A percentile compares a stretch with the other conserved stretches of the same genome.
Conservation (phyloP, 345 rosid species). For the Linum tenue region DNA sequence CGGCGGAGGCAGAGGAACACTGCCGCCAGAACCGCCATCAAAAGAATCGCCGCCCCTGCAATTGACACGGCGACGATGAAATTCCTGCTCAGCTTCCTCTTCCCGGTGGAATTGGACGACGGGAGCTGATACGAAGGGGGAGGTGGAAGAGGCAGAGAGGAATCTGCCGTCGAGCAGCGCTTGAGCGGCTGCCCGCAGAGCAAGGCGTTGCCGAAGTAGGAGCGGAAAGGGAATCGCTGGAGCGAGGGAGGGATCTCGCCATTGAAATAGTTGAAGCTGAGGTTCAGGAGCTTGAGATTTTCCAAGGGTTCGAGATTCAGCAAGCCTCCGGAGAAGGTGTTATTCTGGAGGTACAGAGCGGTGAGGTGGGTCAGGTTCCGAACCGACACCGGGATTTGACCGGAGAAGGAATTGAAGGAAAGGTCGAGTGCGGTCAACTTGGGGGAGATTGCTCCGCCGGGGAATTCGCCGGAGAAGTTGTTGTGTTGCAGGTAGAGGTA, state of each 20-base stretch:
- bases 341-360: constrained; percentile 1
- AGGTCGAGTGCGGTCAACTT: background rate
- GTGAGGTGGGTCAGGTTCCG: background rate
- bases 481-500: background rate
- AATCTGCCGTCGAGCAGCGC: background rate
- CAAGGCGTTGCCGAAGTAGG: constrained; percentile 2
- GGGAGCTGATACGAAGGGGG: background rate
- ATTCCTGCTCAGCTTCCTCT: background rate
- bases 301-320: background rate
- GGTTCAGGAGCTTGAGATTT: background rate
- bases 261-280: background rate
- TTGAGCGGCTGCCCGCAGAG: background rate
- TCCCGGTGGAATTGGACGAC: background rate
- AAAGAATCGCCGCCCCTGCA: background rate
- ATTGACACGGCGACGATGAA: background rate
- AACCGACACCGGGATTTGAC: background rate
- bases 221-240: background rate
- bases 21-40: background rate
- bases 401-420: background rate
- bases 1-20: background rate
- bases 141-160: background rate
- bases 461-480: background rate
- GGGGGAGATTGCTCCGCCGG: background rate
- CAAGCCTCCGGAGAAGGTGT: background rate
- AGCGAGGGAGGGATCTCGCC: background rate